A percentile compares a stretch with the other conserved stretches of the same genome.
Conservation (phyloP, 106 monocot species). For the Allium fistulosum region DNA sequence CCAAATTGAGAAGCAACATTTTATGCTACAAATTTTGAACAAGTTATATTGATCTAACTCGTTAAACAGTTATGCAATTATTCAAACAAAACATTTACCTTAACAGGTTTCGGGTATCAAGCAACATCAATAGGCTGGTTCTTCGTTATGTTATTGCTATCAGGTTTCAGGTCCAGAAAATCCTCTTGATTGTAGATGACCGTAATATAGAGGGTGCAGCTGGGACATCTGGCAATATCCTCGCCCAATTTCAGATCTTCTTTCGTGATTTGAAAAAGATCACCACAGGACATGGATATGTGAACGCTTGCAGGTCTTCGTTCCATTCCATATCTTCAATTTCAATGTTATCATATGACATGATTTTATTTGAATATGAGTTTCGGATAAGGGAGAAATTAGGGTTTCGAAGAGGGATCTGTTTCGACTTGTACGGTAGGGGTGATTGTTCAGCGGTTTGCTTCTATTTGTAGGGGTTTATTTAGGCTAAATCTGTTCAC, state of each 20-base stretch:
- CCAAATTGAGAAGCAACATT: no score
- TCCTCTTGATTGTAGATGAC: slow-evolving; percentile 60
- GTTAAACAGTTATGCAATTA: no score
- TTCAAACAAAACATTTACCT: neutral
- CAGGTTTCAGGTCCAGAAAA: slow-evolving; percentile 16
- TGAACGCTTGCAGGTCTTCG: slow-evolving; percentile 45
- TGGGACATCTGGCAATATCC: slow-evolving; percentile 60
- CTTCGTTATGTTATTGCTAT: slow-evolving; percentile 2
- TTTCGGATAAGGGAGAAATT: no score
- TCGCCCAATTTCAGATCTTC: slow-evolving; percentile 49
- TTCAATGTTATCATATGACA: slow-evolving; percentile 64
- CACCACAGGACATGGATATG: slow-evolving; percentile 71
- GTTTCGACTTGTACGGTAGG: no score
- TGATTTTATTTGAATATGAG: neutral
- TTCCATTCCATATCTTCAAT: slow-evolving; percentile 80
- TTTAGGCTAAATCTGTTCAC: no score
- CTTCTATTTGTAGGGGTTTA: no score
- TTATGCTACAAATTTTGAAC: no score
- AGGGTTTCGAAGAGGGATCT: no score
- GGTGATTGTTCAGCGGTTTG: no score
- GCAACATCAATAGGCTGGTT: slow-evolving; percentile 34
- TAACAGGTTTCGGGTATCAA: slow-evolving; percentile 8
- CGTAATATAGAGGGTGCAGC: slow-evolving; percentile 62
- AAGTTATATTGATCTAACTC: no score
- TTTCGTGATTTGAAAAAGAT: slow-evolving; percentile 59